Percentiles rank a stretch among this genome's conserved stretches.
phyloP scores from a whole-genome alignment of 2,329 filamentous ascomycete genomes.

The Diaporthe sp. region DNA sequence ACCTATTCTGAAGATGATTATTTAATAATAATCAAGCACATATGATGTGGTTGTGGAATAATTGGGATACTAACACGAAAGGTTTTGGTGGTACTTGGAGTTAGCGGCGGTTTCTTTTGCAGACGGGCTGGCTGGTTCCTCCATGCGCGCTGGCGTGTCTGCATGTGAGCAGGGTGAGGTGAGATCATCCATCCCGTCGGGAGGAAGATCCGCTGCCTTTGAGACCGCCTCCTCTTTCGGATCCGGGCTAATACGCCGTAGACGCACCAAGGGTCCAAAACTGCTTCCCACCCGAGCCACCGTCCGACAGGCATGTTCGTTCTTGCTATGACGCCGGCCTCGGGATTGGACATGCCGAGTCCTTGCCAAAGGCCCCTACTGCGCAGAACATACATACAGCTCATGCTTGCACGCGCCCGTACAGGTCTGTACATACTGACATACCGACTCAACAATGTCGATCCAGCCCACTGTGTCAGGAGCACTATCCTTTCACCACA shows the following conservation, averaged over 20 bases:
- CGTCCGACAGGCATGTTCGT: neutral
- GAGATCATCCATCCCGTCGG: too few species aligned
- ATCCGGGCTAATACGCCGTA: conserved; percentile 21
- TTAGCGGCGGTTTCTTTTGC: too few species aligned
- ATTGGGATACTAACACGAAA: too few species aligned
- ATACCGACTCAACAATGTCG: neutral
- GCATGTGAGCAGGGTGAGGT: too few species aligned
- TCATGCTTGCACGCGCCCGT: neutral
- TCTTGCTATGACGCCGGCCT: neutral
- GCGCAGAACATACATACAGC: neutral
- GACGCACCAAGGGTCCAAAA: conserved; percentile 27
- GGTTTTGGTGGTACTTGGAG: too few species aligned
- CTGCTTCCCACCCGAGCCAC: neutral
- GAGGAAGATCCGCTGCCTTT: too few species aligned
- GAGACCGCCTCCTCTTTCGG: neutral
- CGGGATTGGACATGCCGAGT: neutral
- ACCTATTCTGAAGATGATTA: too few species aligned
- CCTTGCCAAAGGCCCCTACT: neutral
- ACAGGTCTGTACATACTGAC: neutral
- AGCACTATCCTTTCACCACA: neutral
- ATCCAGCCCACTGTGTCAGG: neutral
- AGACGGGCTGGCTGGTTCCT: neutral
- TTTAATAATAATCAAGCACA: too few species aligned
- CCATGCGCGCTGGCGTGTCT: conserved; percentile 6
- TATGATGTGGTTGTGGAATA: too few species aligned